Evolutionary conservation across 352 stramenopile species (phyloP).

Genomic region (Pythium sp.): DNA sequence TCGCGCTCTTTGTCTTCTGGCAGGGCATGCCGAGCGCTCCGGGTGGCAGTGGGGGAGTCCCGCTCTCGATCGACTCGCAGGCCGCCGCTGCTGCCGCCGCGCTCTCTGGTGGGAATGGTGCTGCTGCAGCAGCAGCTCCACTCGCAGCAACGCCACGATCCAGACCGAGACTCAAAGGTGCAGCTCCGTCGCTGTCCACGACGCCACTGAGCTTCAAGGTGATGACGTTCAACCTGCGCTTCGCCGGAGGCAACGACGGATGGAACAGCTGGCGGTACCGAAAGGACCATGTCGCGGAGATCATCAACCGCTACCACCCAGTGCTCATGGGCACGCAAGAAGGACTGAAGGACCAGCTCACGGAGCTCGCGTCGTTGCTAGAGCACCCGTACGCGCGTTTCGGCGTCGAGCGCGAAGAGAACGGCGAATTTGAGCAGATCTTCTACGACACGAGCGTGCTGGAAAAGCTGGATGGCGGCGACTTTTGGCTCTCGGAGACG

Average conservation of each 20-base stretch:
- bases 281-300: constrained; percentile 70
- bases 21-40: constrained; percentile 24
- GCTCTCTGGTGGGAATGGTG: constrained; percentile 23
- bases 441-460: constrained; percentile 68
- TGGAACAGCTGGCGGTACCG: constrained; percentile 65
- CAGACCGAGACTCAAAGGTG: constrained; percentile 41
- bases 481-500: constrained; percentile 80
- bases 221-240: constrained; percentile 86
- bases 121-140: not conserved
- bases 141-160: not conserved
- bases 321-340: constrained; percentile 74
- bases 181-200: constrained; percentile 23
- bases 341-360: constrained; percentile 62
- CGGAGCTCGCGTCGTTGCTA: constrained; percentile 51
- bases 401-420: constrained; percentile 61
- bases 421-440: constrained; percentile 81
- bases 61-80: constrained; percentile 33
- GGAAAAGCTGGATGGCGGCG: constrained; percentile 48
- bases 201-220: constrained; percentile 59
- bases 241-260: constrained; percentile 59
- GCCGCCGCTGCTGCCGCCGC: constrained; percentile 27
- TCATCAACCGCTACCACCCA: constrained; percentile 75
- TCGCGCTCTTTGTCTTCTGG: constrained; percentile 61
- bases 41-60: constrained; percentile 1
- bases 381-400: constrained; percentile 69